A percentile compares a stretch with the other conserved stretches of the same genome.
phyloP scores from a whole-genome alignment of 2,329 filamentous ascomycete genomes.

The Penicillium capsulatum region DNA sequence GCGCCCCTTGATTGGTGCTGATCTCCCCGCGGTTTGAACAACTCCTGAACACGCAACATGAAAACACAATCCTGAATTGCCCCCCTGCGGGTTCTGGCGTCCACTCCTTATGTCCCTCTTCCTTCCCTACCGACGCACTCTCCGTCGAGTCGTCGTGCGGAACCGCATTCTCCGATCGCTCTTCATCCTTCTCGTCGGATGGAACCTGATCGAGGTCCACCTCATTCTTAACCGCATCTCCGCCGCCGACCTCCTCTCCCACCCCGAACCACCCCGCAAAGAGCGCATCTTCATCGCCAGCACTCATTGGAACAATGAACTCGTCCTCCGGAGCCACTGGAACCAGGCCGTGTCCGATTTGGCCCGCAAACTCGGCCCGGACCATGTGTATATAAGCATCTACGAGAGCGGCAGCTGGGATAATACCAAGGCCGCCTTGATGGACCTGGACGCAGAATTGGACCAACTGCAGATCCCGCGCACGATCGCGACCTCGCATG shows the following conservation, averaged over 20 bases:
- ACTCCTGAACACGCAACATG: too few species aligned
- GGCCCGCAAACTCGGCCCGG: slow-evolving; percentile 53
- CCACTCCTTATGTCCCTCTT: slow-evolving; percentile 15
- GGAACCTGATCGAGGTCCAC: slow-evolving; percentile 20
- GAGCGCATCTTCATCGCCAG: slow-evolving; percentile 61
- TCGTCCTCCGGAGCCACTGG: slow-evolving; percentile 60
- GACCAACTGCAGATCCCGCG: slow-evolving; percentile 51
- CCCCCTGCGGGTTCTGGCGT: slow-evolving; percentile 6
- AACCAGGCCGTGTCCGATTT: slow-evolving; percentile 57
- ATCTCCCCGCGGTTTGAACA: too few species aligned
- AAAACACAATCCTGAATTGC: neutral
- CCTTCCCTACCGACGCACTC: slow-evolving; percentile 7
- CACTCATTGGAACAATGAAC: slow-evolving; percentile 65
- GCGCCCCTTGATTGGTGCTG: too few species aligned
- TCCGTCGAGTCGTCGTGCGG: slow-evolving; percentile 13
- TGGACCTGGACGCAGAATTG: slow-evolving; percentile 54
- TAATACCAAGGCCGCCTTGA: slow-evolving; percentile 60
- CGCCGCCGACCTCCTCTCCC: slow-evolving; percentile 10
- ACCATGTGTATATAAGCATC: slow-evolving; percentile 65
- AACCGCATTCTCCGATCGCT: slow-evolving; percentile 18
- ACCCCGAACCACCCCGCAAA: slow-evolving; percentile 8
- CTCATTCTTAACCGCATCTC: slow-evolving; percentile 15
- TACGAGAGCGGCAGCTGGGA: slow-evolving; percentile 68
- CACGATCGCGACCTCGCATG: slow-evolving; percentile 55
- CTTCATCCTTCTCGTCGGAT: slow-evolving; percentile 16